Evolutionary conservation across 805 yeast genomes (phyloP).

Genomic region (Nakazawaea sp.): DNA sequence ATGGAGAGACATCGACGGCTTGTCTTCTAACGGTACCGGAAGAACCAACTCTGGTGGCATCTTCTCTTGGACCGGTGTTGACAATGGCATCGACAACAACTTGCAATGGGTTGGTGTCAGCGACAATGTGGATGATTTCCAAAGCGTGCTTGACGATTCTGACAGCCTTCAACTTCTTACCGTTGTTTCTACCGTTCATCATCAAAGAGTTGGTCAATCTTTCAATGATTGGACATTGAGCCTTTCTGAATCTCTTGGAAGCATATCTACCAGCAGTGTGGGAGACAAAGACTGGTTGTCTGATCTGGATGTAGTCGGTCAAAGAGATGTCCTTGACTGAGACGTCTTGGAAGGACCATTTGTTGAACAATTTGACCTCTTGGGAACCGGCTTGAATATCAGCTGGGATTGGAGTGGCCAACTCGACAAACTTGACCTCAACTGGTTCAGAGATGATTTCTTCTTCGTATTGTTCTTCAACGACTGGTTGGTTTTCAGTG

Average conservation of each 20-base stretch:
- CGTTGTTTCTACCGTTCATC: constrained; percentile 99
- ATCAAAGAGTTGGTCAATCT: constrained; percentile 99
- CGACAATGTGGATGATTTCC: constrained; percentile 94
- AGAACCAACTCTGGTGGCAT: constrained; percentile 99
- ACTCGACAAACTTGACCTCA: constrained; percentile 70
- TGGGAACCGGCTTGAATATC: constrained; percentile 94
- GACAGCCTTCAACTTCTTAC: constrained; percentile 99
- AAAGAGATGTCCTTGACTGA: constrained; percentile 97
- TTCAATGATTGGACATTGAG: constrained; percentile 99
- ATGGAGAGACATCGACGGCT: constrained; percentile 99
- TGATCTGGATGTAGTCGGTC: constrained; percentile 96
- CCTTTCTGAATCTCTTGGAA: constrained; percentile 99
- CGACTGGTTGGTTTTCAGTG: constrained; percentile 58
- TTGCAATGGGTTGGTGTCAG: constrained; percentile 99
- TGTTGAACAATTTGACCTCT: constrained; percentile 98
- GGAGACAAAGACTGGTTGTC: constrained; percentile 94
- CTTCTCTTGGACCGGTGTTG: constrained; percentile 99
- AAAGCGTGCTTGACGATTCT: constrained; percentile 99
- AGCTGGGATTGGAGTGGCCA: constrained; percentile 95
- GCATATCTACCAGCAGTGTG: constrained; percentile 99
- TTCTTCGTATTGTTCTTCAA: constrained; percentile 38
- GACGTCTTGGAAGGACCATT: constrained; percentile 98
- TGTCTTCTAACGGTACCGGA: constrained; percentile 99
- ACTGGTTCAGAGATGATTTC: constrained; percentile 80
- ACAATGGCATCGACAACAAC: constrained; percentile 98